A percentile compares a stretch with the other conserved stretches of the same genome.
These are phyloP conservation scores for Albugo laibachii DNA, from an alignment of 352 stramenopile species.

Conservation along the genomic window DNA sequence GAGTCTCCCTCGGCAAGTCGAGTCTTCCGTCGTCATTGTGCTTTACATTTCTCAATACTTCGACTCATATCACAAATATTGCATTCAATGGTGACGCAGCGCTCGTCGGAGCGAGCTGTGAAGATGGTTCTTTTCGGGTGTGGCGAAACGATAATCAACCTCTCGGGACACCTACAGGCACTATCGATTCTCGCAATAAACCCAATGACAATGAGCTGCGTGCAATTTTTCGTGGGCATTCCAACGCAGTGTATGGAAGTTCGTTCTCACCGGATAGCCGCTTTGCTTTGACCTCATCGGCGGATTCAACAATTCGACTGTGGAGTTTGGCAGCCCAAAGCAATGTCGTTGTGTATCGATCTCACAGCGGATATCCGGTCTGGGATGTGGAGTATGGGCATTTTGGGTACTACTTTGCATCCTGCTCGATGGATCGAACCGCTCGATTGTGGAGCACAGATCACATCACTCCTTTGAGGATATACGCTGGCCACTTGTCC, in stretches of 20 bases:
- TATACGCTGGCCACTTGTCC: constrained; percentile 86
- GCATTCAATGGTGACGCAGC: constrained; percentile 61
- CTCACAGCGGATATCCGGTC: constrained; percentile 54
- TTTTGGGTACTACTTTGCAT: constrained; percentile 90
- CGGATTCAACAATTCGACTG: constrained; percentile 58
- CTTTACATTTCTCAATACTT: constrained; percentile 65
- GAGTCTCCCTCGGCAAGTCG: constrained; percentile 26
- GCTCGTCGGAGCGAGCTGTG: constrained; percentile 48
- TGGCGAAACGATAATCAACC: constrained; percentile 68
- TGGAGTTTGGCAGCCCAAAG: constrained; percentile 73
- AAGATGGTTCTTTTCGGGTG: constrained; percentile 56
- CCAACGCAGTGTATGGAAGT: constrained; percentile 63
- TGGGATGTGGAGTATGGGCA: constrained; percentile 85
- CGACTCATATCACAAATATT: constrained; percentile 61
- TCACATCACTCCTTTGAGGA: constrained; percentile 71
- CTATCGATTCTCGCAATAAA: constrained; percentile 11
- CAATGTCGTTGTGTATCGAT: constrained; percentile 58
- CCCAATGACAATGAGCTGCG: constrained; percentile 48
- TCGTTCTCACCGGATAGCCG: constrained; percentile 74
- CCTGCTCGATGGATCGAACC: constrained; percentile 84
- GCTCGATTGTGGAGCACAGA: constrained; percentile 89
- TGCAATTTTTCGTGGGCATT: constrained; percentile 50
- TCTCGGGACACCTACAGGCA: constrained; percentile 34
- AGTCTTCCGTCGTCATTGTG: constrained; percentile 43
- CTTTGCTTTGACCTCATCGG: constrained; percentile 63